Base-by-base conservation (phyloP, 331 rosid genomes). In the Dryas integrifolia region DNA sequence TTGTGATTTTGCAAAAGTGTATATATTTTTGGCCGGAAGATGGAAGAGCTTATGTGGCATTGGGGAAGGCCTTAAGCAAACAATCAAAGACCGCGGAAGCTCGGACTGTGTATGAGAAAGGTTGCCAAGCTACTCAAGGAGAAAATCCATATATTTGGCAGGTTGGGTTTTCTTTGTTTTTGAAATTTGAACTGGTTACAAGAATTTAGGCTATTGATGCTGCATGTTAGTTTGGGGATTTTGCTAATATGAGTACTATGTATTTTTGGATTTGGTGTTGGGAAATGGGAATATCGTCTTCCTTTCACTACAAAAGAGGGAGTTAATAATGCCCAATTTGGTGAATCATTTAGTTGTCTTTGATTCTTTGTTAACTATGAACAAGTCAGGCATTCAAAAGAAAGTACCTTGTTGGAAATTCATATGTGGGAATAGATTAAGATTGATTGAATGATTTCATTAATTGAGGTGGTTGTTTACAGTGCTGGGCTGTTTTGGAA, bases 401-500 rank as follows among this genome's bases (percentile, higher is more conserved):
- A 60, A 58, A 11, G 35, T 7, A 26, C 1, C 3, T 18, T 50
- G 50, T 50, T 61, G 0, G 39, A 3, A 65, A 65, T 10, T n/a
- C 35, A 41, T 9, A 16, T 65, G 5, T 9, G 51, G 52, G 30
- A 45, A 26, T 9, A 21, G 50, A 3, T 4, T 50, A 41, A 45
- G 58, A 73, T 49, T 74, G 58, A 57, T 26, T 3, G 43, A 48
- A 48, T 48, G 76, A 30, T 66, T 45, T 67, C 1, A 50, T 35
- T 68, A 48, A 66, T 15, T 47, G 50, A 47, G 57, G 68, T 75
- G 44, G 56, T 65, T 46, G 59, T 35, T 41, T 11, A 59, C 86
- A 94, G 96, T 89, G 97, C 67, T 94, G 98, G 98, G 98, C 97
- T 67, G 96, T 91, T 84, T 81, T 94, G 81, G 98, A 94, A 76